Base-by-base conservation (phyloP, 345 rosid genomes). In the Citrus glauca region DNA sequence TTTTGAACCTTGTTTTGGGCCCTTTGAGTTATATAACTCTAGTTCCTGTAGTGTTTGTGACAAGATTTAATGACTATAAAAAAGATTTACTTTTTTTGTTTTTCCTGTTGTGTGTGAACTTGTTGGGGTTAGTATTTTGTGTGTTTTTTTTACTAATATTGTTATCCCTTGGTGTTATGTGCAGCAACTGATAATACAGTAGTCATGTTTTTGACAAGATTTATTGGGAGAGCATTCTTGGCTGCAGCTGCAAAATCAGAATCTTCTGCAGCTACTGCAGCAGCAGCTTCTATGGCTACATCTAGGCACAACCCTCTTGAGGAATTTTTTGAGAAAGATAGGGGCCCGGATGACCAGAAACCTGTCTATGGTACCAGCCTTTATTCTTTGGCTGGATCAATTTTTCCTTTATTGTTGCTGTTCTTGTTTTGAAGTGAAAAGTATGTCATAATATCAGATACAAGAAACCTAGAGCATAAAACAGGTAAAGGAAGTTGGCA, bases 261-360 rank as follows among this genome's bases (percentile, higher is more conserved):
- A 81, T 81, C 88, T 11, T 71, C 82, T 9, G 81, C 91, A 40
- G 82, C 93, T 9, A 27, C 89, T 64, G 83, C 89, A 22, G 89
- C 94, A 42, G 87, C 90, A 10, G 85, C 95, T 2, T 81, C 93
- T 2, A 67, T 90, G 25, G 67, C 85, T 77, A 75, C 32, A 32
- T 78, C 82, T 1, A 86, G 80, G 1, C 75, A 42, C 77, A 93
- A 93, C 78, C 95, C 98, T 61, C 91, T 95, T 0, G 95, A 91
- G 88, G 91, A 90, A 63, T 91, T 95, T 85, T 93, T 95, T 30
- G 98, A 93, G 86, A 83, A 84, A 4, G 94, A 94, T 32, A 86
- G 98, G 79, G 86, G 74, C 75, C 84, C 81, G 7, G 98, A 90
- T 40, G 94, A 91, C 70, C 93, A 87, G 11, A 91, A 90, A 57